Base-by-base conservation (phyloP, 192 early-diverging fungal species). In the Podila epigama region DNA sequence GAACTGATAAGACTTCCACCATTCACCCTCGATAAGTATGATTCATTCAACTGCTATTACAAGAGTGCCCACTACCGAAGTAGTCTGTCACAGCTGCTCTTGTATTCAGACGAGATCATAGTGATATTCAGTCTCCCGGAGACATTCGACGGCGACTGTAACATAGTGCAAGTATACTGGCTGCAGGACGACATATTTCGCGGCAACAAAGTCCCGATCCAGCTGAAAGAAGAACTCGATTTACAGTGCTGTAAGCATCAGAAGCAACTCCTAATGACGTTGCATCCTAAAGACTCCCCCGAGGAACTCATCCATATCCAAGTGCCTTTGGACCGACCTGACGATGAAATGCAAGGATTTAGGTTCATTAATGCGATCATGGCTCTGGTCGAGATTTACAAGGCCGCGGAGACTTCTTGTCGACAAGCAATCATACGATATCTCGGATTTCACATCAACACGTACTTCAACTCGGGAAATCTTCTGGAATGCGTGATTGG, bases 61-160 rank as follows among this genome's bases (percentile, higher is more conserved):
- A 42, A 25, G 22, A 16, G 20, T 44, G 58, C 58, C 10, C 32
- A 35, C 44, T 42, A 44, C 25, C 35, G 40, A 12, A 20, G 29
- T 13, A 20, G 40, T 12, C 34, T 60, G 22, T 28, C 58, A 12
- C 58, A 42, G 40, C 40, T 60, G 34, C 58, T 60, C 25, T 27
- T 60, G 44, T 42, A 60, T 44, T 25, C 58, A 28, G 58, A 60
- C 40, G 39, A 60, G 58, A 5, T 60, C 58, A 22, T 60, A 9
- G 44, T 60, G 39, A 28, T 60, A 20, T 44, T 31, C 27, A 28
- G 40, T 40, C 58, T 60, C 22, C 58, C 58, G 36, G 40, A 41
- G 58, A 60, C 58, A 44, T 60, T 42, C 40, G 25, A 42, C 25
- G 58, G 58, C 58, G 58, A 60, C 7, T 60, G 58, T 28, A 60